Percentiles rank a stretch among this genome's conserved stretches.
Evolutionary conservation across 2,329 filamentous ascomycete species (phyloP).

Genomic region (Microdochium nivale): DNA sequence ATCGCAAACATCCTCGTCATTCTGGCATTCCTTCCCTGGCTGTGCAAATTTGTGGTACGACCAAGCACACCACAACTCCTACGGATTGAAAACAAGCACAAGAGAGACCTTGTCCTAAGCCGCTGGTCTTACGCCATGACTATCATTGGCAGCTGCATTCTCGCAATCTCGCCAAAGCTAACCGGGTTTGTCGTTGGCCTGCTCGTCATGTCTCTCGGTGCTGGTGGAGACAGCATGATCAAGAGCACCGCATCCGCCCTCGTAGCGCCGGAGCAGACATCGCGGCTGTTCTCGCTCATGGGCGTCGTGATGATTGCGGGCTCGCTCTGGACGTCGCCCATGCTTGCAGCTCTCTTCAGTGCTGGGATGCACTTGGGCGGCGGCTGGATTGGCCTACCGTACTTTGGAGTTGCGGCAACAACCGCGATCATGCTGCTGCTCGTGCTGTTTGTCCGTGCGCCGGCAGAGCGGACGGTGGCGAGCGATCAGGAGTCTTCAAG

Average conservation of each 20-base stretch:
- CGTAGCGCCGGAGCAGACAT: conserved; percentile 17
- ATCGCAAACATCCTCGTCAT: conserved; percentile 13
- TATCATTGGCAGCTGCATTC: conserved; percentile 13
- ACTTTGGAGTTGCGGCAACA: conserved; percentile 17
- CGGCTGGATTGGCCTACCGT: conserved; percentile 19
- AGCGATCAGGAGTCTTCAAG: conserved; percentile 9
- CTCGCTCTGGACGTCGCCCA: conserved; percentile 15
- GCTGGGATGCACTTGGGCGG: conserved; percentile 20
- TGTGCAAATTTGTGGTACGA: conserved; percentile 12
- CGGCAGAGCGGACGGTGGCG: neutral
- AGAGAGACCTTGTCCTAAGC: conserved; percentile 18
- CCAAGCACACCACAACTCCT: conserved; percentile 10
- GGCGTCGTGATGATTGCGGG: conserved; percentile 13
- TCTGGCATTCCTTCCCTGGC: conserved; percentile 15
- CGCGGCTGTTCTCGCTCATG: conserved; percentile 18
- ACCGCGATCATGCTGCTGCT: conserved; percentile 14
- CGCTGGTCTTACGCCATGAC: conserved; percentile 13
- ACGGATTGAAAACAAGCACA: conserved; percentile 12
- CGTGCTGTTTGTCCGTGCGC: conserved; percentile 12
- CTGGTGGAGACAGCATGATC: conserved; percentile 15
- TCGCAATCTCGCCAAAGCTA: conserved; percentile 15
- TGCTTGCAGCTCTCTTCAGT: conserved; percentile 18
- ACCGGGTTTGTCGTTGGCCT: conserved; percentile 17
- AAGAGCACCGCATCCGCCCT: conserved; percentile 15
- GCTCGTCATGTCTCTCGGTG: conserved; percentile 17